A percentile compares a stretch with the other conserved stretches of the same genome.
phyloP scores from a whole-genome alignment of 116 monocot genomes.

The Iris pallida region DNA sequence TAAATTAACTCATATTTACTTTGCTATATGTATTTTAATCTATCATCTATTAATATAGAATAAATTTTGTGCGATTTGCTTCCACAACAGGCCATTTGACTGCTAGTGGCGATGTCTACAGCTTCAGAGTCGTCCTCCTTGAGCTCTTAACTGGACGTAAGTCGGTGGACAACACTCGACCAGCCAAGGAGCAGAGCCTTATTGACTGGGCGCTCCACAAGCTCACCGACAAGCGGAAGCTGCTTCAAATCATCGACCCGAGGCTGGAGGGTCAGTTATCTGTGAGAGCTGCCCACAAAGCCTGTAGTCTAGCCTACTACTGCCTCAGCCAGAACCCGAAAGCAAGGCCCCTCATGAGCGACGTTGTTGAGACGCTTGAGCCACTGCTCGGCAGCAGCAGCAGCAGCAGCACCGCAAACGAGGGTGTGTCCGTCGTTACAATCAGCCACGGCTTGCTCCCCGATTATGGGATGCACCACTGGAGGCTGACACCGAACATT shows the following conservation, averaged over 20 bases:
- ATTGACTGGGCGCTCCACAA: conserved; percentile 20
- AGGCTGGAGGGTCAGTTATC: conserved; percentile 15
- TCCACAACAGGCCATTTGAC: conserved; percentile 26
- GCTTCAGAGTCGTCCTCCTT: conserved; percentile 23
- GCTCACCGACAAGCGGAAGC: conserved; percentile 17
- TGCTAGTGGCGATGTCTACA: conserved; percentile 21
- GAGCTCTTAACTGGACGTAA: conserved; percentile 16
- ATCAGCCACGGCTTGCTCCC: not conserved
- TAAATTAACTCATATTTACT: too few species aligned
- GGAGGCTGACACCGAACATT: conserved; percentile 9
- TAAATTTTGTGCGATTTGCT: too few species aligned
- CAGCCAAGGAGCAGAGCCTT: conserved; percentile 18
- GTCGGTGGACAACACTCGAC: conserved; percentile 18
- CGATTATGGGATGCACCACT: not conserved
- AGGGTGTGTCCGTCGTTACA: too few species aligned
- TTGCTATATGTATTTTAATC: too few species aligned
- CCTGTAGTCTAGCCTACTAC: conserved; percentile 19
- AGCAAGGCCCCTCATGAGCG: conserved; percentile 22
- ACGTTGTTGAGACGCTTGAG: conserved; percentile 17
- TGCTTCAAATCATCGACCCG: conserved; percentile 18
- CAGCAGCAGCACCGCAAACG: not conserved
- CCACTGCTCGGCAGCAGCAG: not conserved
- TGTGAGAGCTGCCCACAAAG: conserved; percentile 15
- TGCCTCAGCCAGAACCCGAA: conserved; percentile 23
- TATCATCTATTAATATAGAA: too few species aligned